These are phyloP conservation scores for Leersia perrieri DNA, from an alignment of 176 grass and related monocot genomes.

Conservation along the genomic window DNA sequence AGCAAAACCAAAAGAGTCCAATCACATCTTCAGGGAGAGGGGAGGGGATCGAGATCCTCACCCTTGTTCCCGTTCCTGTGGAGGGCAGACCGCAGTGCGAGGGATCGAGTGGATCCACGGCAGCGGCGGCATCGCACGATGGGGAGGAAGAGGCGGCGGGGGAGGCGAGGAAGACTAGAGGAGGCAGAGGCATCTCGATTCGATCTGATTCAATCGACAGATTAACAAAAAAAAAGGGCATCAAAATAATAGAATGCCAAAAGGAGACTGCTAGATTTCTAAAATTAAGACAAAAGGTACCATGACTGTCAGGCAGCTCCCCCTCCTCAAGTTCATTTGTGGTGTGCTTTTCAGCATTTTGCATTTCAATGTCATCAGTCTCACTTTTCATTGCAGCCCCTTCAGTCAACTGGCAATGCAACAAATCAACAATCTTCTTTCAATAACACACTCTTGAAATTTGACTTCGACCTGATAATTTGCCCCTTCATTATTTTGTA, in stretches of 20 bases:
- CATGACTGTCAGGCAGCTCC: constrained; percentile 90
- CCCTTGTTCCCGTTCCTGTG: too few relatives aligned
- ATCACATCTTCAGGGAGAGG: too few relatives aligned
- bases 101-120: too few relatives aligned
- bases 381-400: constrained; percentile 62
- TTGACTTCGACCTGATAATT: constrained; percentile 98
- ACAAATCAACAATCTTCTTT: constrained; percentile 79
- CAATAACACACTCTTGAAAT: constrained; percentile 95
- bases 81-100: too few relatives aligned
- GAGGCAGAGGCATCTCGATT: too few relatives aligned
- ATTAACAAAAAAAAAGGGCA: background rate
- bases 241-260: background rate
- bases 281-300: constrained; percentile 44
- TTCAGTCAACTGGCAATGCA: constrained; percentile 86
- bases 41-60: too few relatives aligned
- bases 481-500: constrained; percentile 94
- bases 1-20: too few relatives aligned
- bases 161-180: too few relatives aligned
- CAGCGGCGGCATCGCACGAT: too few relatives aligned
- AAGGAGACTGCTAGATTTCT: background rate
- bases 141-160: too few relatives aligned
- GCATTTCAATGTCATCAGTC: constrained; percentile 42
- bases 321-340: constrained; percentile 90
- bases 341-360: constrained; percentile 43
- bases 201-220: too few relatives aligned